phyloP scores from a whole-genome alignment of 805 yeast species.

The Saccharomycopsis sp. region DNA sequence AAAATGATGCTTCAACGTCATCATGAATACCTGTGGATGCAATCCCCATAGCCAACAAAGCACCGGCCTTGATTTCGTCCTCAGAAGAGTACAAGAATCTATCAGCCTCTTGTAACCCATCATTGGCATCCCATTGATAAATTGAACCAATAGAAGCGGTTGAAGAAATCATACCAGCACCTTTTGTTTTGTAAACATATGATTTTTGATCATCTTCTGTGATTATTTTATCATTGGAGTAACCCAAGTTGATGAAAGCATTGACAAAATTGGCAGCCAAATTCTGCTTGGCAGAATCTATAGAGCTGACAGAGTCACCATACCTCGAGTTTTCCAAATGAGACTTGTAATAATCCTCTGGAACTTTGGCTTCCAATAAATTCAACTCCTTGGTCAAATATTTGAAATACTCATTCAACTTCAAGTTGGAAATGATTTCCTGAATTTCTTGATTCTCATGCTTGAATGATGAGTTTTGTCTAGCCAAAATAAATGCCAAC shows the following conservation, averaged over 20 bases:
- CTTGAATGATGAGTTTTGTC: conserved; percentile 74
- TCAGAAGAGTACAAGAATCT: conserved; percentile 80
- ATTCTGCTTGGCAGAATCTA: conserved; percentile 92
- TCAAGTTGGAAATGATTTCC: conserved; percentile 73
- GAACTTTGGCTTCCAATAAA: conserved; percentile 80
- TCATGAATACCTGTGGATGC: conserved; percentile 90
- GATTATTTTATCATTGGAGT: conserved; percentile 73
- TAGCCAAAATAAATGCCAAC: conserved; percentile 79
- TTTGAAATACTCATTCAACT: conserved; percentile 66
- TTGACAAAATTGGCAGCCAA: conserved; percentile 93
- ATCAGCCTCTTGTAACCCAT: conserved; percentile 85
- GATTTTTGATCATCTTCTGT: conserved; percentile 63
- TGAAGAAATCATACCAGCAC: conserved; percentile 82
- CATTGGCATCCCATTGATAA: conserved; percentile 83
- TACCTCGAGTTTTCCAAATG: conserved; percentile 70
- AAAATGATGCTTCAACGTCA: conserved; percentile 87
- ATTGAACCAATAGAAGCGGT: conserved; percentile 88
- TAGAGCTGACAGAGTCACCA: conserved; percentile 41
- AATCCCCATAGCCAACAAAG: conserved; percentile 89
- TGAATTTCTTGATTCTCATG: conserved; percentile 61
- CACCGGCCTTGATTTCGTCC: conserved; percentile 90
- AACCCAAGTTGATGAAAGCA: conserved; percentile 85
- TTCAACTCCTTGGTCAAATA: conserved; percentile 83
- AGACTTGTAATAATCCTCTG: conserved; percentile 89
- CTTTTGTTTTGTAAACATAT: conserved; percentile 91